phyloP scores from a whole-genome alignment of 495 filamentous ascomycete species.

The Talaromyces thailandensis region DNA sequence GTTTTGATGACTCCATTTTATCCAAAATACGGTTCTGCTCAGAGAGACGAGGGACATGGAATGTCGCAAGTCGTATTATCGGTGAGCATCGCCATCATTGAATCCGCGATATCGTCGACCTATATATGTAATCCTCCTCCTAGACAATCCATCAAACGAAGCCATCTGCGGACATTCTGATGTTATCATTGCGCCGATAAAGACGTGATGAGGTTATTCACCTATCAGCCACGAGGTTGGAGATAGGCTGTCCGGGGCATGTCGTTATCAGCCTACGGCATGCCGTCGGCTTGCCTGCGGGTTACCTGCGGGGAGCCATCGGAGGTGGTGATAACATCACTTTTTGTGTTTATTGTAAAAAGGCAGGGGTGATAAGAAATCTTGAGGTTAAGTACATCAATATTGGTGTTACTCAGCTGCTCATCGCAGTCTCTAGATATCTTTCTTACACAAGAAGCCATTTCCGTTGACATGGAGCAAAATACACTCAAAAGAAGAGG shows the following conservation, averaged over 20 bases:
- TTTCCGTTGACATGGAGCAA: constrained; percentile 33
- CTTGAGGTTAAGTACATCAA: too few species aligned
- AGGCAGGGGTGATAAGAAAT: too few species aligned
- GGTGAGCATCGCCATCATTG: not conserved
- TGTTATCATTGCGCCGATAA: constrained; percentile 6
- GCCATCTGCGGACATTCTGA: not conserved
- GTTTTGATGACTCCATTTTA: not conserved
- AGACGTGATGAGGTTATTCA: constrained; percentile 5
- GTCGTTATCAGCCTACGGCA: constrained; percentile 4
- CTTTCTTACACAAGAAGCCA: not conserved
- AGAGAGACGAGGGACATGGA: not conserved
- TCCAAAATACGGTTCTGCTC: not conserved
- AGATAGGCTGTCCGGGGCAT: not conserved
- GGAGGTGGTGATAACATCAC: not conserved
- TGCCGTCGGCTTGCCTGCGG: constrained; percentile 2
- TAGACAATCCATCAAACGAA: not conserved
- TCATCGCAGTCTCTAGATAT: not conserved
- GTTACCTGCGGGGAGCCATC: not conserved
- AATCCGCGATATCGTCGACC: not conserved
- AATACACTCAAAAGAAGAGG: constrained; percentile 33
- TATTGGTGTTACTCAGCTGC: too few species aligned
- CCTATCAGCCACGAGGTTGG: not conserved
- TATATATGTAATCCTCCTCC: not conserved
- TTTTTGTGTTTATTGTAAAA: not conserved
- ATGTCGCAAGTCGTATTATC: not conserved